These are phyloP conservation scores for Hypericum perforatum DNA, from an alignment of 345 rosid genomes.

Conservation along the genomic window DNA sequence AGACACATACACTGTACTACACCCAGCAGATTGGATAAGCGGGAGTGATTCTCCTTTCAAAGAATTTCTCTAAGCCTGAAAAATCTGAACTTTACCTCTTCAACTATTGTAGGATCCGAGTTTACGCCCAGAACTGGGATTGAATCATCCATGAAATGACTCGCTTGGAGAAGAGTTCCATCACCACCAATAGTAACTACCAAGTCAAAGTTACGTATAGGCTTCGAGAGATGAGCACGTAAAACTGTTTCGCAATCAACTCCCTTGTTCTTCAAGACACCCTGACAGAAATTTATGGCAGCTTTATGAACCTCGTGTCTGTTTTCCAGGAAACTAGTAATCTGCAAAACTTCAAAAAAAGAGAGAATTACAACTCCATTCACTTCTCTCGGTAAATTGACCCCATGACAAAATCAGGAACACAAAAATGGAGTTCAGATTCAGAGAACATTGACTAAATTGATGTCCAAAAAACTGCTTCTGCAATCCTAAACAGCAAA, in stretches of 20 bases:
- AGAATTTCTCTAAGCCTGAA: not conserved
- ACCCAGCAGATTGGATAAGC: too few relatives aligned
- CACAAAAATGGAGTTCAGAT: too few relatives aligned
- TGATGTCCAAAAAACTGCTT: too few relatives aligned
- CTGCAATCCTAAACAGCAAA: too few relatives aligned
- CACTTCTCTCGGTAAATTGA: too few relatives aligned
- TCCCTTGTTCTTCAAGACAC: conserved; percentile 47
- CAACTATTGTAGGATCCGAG: conserved; percentile 76
- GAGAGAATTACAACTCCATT: not conserved
- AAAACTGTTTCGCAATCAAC: conserved; percentile 58
- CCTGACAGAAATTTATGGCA: conserved; percentile 58
- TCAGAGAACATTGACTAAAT: too few relatives aligned
- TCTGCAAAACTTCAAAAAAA: conserved; percentile 22
- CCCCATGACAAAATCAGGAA: too few relatives aligned
- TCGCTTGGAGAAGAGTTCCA: conserved; percentile 89
- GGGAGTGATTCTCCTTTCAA: too few relatives aligned
- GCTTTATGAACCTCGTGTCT: conserved; percentile 63
- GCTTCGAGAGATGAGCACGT: conserved; percentile 41
- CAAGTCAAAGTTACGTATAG: conserved; percentile 59
- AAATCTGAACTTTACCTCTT: conserved; percentile 44
- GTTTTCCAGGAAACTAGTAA: conserved; percentile 48
- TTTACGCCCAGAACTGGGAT: conserved; percentile 76
- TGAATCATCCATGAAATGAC: conserved; percentile 73
- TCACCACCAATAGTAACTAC: conserved; percentile 92
- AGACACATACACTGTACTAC: not conserved